Evolutionary conservation across 225 moss, liverwort and hornwort species (phyloP).

Genomic region (Pseudisothecium myosuroides): DNA sequence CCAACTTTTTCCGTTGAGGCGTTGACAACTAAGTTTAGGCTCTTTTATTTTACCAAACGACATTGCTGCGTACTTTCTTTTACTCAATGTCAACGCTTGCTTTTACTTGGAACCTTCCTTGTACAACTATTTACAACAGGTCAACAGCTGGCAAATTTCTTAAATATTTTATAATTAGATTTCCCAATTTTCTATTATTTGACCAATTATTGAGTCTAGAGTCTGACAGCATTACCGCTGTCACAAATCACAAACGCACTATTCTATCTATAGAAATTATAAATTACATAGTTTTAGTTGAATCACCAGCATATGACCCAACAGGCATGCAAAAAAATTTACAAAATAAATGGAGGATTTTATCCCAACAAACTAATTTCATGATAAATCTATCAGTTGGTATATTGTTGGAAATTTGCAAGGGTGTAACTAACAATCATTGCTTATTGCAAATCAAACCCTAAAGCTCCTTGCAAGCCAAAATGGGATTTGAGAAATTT

Average conservation of each 20-base stretch:
- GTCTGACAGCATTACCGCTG: not conserved
- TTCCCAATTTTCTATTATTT: not conserved
- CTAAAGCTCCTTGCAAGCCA: not conserved
- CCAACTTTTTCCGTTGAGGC: not conserved
- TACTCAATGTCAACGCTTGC: not conserved
- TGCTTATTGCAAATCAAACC: not conserved
- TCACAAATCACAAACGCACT: not conserved
- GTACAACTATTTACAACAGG: not conserved
- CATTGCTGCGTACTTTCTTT: not conserved
- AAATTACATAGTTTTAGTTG: too few species aligned
- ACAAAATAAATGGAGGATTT: not conserved
- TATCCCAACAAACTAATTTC: not conserved
- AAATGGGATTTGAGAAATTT: not conserved
- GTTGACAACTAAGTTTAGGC: too few species aligned
- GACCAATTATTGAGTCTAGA: not conserved
- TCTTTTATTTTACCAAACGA: not conserved
- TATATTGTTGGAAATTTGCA: not conserved
- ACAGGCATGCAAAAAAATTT: not conserved
- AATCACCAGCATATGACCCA: not conserved
- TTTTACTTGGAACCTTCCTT: not conserved
- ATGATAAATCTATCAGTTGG: not conserved
- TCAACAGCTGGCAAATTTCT: not conserved
- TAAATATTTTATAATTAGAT: not conserved
- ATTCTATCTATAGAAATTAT: not conserved
- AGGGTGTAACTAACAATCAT: not conserved